Percentiles rank a stretch among this genome's conserved stretches.
phyloP scores from a whole-genome alignment of 2,329 filamentous ascomycete genomes.

The Catunica adiposa region DNA sequence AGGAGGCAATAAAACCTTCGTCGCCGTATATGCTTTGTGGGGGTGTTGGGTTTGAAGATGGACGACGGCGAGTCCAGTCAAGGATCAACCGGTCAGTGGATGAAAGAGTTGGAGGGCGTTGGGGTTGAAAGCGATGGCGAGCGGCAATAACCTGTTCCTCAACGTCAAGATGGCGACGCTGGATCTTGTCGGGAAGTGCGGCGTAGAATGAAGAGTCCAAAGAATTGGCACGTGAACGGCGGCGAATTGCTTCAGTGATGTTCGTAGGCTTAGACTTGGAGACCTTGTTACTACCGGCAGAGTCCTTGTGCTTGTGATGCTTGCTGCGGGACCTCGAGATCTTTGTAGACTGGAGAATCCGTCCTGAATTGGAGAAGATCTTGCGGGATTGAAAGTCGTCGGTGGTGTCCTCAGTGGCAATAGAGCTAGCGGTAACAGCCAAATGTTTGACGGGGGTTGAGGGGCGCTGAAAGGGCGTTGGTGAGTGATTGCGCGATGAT shows the following conservation, averaged over 20 bases:
- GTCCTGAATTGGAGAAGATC: constrained; percentile 14
- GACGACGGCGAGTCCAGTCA: constrained; percentile 12
- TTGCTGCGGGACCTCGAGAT: not conserved
- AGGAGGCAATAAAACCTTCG: constrained; percentile 24
- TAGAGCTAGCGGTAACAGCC: not conserved
- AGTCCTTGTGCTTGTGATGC: not conserved
- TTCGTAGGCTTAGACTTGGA: constrained; percentile 6
- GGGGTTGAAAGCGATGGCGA: constrained; percentile 3
- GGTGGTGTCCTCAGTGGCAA: not conserved
- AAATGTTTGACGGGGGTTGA: constrained; percentile 6
- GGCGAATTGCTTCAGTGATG: constrained; percentile 20
- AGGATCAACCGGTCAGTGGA: constrained; percentile 10
- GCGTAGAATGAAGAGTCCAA: constrained; percentile 52
- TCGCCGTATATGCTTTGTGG: constrained; percentile 13
- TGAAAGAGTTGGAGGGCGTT: constrained; percentile 1
- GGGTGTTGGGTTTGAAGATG: constrained; percentile 13
- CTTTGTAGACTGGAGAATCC: not conserved
- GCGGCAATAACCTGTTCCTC: constrained; percentile 44
- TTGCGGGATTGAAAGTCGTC: constrained; percentile 7
- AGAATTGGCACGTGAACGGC: constrained; percentile 26
- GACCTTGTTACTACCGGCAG: not conserved
- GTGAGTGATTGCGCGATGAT: constrained; percentile 11
- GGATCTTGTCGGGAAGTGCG: constrained; percentile 55
- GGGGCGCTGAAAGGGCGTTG: constrained; percentile 11
- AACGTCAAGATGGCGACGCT: constrained; percentile 49